Evolutionary conservation across 73 alveolate genomes (phyloP).

Genomic region (Loxodes magnus): DNA sequence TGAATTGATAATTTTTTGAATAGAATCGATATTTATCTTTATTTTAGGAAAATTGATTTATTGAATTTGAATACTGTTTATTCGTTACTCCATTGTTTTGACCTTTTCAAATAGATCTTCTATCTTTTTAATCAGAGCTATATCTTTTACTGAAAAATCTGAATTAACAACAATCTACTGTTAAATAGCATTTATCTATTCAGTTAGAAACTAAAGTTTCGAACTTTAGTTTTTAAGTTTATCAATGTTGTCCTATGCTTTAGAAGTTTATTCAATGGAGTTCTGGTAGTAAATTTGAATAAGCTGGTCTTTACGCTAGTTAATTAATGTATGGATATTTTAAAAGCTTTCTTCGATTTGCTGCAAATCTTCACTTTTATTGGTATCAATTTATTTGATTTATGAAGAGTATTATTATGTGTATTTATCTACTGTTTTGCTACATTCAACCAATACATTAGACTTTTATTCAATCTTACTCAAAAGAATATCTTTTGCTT

Average conservation of each 20-base stretch:
- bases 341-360: neutral
- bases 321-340: conserved; percentile 7
- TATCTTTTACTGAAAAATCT: neutral
- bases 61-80: neutral
- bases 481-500: conserved; percentile 20
- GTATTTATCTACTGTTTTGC: conserved; percentile 4
- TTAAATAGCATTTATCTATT: too few species aligned
- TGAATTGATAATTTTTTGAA: neutral
- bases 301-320: too few species aligned
- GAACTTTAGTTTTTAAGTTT: too few species aligned
- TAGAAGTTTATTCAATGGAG: too few species aligned
- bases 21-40: conserved; percentile 10
- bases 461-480: neutral
- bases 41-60: neutral
- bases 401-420: neutral
- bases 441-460: conserved; percentile 4
- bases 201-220: too few species aligned
- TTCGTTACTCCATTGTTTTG: neutral
- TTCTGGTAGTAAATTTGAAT: too few species aligned
- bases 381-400: neutral
- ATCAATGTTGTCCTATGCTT: too few species aligned
- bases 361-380: neutral
- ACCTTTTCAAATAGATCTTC: conserved; percentile 19
- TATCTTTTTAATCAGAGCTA: conserved; percentile 7
- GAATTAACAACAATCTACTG: too few species aligned